Percentiles rank a stretch among this genome's conserved stretches.
These are phyloP conservation scores for Nitzschia palea DNA, from an alignment of 108 stramenopile species.

Conservation along the genomic window DNA sequence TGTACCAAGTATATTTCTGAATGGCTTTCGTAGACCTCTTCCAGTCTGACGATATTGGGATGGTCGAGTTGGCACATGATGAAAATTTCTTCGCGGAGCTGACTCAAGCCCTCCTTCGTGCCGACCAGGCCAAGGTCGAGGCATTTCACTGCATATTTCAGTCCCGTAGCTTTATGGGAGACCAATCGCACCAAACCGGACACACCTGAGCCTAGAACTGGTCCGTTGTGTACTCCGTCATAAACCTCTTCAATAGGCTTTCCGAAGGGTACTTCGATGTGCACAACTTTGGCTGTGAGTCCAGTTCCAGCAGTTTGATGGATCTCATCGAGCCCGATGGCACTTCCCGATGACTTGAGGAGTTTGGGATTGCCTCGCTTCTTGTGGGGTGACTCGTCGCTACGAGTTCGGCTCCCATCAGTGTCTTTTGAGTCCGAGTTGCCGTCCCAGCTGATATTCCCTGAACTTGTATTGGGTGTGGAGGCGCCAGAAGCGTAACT, in stretches of 20 bases:
- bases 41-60: constrained; percentile 74
- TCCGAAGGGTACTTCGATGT: constrained; percentile 78
- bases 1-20: constrained; percentile 86
- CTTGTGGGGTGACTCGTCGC: not conserved
- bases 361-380: constrained; percentile 26
- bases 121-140: constrained; percentile 73
- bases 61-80: constrained; percentile 89
- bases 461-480: constrained; percentile 33
- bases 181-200: constrained; percentile 72
- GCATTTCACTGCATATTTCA: constrained; percentile 76
- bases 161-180: constrained; percentile 59
- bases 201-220: constrained; percentile 75
- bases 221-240: constrained; percentile 78
- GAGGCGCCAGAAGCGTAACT: constrained; percentile 49
- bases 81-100: constrained; percentile 80
- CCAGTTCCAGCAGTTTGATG: constrained; percentile 28
- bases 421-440: constrained; percentile 6
- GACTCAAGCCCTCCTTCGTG: constrained; percentile 64
- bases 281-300: constrained; percentile 53
- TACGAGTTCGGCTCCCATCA: not conserved
- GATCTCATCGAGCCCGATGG: constrained; percentile 48
- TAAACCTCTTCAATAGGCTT: constrained; percentile 83
- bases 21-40: constrained; percentile 75
- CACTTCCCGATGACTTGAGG: constrained; percentile 39
- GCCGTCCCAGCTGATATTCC: constrained; percentile 31